phyloP scores from a whole-genome alignment of 1,139 yeast species.

The Sugiyamaella novakii region DNA sequence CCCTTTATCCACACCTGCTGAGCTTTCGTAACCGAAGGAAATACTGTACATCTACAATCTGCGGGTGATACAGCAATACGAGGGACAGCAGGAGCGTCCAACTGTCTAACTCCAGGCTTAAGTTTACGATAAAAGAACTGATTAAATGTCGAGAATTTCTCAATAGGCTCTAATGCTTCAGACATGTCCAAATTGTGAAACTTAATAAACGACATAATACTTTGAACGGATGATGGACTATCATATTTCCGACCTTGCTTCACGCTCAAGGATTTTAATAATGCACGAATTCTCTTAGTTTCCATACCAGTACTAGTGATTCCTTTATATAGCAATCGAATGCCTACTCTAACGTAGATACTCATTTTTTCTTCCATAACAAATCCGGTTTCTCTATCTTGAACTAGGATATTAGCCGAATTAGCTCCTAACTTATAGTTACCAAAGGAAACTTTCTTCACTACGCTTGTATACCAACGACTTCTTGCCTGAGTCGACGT shows the following conservation, averaged over 20 bases:
- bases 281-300: conserved; percentile 58
- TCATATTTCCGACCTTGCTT: conserved; percentile 89
- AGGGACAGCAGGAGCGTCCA: conserved; percentile 58
- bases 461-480: conserved; percentile 82
- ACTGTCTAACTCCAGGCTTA: conserved; percentile 67
- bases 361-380: conserved; percentile 92
- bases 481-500: conserved; percentile 82
- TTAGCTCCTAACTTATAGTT: conserved; percentile 84
- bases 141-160: conserved; percentile 69
- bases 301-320: conserved; percentile 52
- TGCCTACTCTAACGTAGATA: conserved; percentile 83
- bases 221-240: conserved; percentile 60
- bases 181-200: conserved; percentile 76
- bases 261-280: conserved; percentile 65
- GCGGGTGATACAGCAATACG: conserved; percentile 76
- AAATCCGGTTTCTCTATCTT: conserved; percentile 85
- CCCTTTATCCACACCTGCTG: conserved; percentile 91
- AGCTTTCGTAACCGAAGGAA: conserved; percentile 62
- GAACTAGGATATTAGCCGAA: conserved; percentile 91
- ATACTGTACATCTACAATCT: conserved; percentile 82
- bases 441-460: conserved; percentile 86
- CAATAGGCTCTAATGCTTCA: conserved; percentile 60
- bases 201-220: conserved; percentile 74
- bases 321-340: conserved; percentile 79
- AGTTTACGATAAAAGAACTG: conserved; percentile 85